phyloP scores from a whole-genome alignment of 2,329 filamentous ascomycete species.

The Monilinia aucupariae region DNA sequence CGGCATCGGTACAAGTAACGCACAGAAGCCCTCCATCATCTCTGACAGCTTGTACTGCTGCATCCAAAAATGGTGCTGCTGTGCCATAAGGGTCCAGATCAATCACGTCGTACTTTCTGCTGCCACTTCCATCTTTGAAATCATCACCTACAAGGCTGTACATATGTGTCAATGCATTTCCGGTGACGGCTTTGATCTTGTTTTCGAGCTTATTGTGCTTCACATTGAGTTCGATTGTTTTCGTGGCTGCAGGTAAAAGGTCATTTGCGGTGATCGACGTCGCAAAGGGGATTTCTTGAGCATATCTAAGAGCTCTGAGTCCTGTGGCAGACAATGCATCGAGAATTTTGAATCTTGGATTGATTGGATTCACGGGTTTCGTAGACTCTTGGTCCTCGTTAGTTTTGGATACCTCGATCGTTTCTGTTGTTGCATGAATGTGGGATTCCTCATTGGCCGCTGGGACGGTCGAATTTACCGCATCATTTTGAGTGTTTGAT shows the following conservation, averaged over 20 bases:
- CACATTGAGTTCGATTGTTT: conserved; percentile 79
- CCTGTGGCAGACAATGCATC: conserved; percentile 94
- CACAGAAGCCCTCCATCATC: conserved; percentile 86
- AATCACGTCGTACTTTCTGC: conserved; percentile 80
- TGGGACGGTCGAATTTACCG: not conserved
- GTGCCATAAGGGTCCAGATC: conserved; percentile 96
- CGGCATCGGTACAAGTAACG: conserved; percentile 94
- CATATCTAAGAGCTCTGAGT: conserved; percentile 83
- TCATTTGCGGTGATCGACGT: conserved; percentile 87
- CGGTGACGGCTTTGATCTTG: conserved; percentile 66
- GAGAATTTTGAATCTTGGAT: conserved; percentile 67
- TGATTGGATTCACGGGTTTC: conserved; percentile 15
- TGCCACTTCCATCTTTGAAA: conserved; percentile 34
- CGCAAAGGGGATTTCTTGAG: conserved; percentile 79
- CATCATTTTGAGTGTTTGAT: not conserved
- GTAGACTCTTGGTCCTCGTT: not conserved
- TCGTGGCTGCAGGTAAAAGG: conserved; percentile 68
- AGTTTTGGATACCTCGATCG: not conserved
- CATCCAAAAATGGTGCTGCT: conserved; percentile 86
- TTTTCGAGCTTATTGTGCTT: conserved; percentile 70
- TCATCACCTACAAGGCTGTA: conserved; percentile 59
- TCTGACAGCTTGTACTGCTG: conserved; percentile 76
- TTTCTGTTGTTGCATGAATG: not conserved
- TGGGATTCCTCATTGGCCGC: not conserved
- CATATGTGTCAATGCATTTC: conserved; percentile 89